phyloP scores from a whole-genome alignment of 1,139 yeast species.

The Yamadazyma sp. region DNA sequence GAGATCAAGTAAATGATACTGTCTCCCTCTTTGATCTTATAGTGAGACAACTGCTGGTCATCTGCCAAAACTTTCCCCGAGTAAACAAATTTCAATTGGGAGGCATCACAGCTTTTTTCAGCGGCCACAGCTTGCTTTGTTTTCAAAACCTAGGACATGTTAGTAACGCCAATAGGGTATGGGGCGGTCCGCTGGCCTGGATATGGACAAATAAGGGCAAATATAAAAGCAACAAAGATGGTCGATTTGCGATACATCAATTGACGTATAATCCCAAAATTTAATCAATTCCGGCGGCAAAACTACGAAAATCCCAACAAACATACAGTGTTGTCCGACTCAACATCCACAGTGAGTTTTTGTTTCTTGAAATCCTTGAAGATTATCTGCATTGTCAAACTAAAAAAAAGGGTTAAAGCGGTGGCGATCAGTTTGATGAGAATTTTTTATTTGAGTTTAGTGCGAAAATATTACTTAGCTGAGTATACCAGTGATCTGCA shows the following conservation, averaged over 20 bases:
- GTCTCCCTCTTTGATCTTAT: slow-evolving; percentile 84
- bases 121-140: slow-evolving; percentile 75
- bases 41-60: slow-evolving; percentile 68
- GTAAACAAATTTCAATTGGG: slow-evolving; percentile 84
- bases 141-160: slow-evolving; percentile 48
- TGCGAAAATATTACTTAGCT: background rate
- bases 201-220: too few species aligned
- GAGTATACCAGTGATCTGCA: background rate
- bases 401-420: background rate
- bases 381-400: slow-evolving; percentile 64
- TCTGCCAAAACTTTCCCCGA: slow-evolving; percentile 91
- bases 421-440: slow-evolving; percentile 7
- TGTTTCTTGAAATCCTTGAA: slow-evolving; percentile 94
- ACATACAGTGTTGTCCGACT: slow-evolving; percentile 65
- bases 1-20: slow-evolving; percentile 91
- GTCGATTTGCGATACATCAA: background rate
- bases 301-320: background rate
- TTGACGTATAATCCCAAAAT: background rate
- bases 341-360: slow-evolving; percentile 78
- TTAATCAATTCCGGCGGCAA: background rate
- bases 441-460: background rate
- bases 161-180: slow-evolving; percentile 3
- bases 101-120: slow-evolving; percentile 66
- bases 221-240: background rate
- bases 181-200: too few species aligned